Conservation (phyloP, 441 rosid species). For the Corymbia calophylla region DNA sequence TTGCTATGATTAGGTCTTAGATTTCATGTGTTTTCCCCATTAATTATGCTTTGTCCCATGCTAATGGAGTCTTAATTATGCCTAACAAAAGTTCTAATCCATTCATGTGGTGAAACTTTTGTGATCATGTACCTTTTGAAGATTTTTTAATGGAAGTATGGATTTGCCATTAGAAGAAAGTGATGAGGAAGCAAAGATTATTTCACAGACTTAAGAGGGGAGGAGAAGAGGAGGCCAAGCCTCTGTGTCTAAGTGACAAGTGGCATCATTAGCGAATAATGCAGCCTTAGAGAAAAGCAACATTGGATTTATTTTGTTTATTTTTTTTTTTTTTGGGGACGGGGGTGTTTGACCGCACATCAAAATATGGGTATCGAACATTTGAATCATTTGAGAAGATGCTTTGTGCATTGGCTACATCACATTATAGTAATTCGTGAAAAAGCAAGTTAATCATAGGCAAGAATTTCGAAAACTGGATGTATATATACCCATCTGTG, state of each 20-base stretch:
- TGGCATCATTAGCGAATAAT: not conserved
- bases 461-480: not conserved
- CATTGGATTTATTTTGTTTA: not conserved
- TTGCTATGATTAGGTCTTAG: not conserved
- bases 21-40: not conserved
- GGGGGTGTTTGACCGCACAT: not conserved
- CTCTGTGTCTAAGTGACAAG: not conserved
- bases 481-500: not conserved
- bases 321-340: too few species aligned
- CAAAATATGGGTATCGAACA: fast-evolving
- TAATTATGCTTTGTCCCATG: not conserved
- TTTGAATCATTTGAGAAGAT: not conserved
- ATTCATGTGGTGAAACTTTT: not conserved
- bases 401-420: fast-evolving
- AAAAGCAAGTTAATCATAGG: not conserved
- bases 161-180: not conserved
- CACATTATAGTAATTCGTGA: too few species aligned
- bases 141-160: not conserved
- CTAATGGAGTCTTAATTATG: not conserved
- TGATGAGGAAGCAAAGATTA: not conserved
- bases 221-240: not conserved
- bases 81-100: not conserved
- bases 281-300: not conserved
- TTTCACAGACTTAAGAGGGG: not conserved
- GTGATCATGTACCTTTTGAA: not conserved